Evolutionary conservation across 176 grass and related monocot species (phyloP).

Genomic region (Aechmea fasciata): DNA sequence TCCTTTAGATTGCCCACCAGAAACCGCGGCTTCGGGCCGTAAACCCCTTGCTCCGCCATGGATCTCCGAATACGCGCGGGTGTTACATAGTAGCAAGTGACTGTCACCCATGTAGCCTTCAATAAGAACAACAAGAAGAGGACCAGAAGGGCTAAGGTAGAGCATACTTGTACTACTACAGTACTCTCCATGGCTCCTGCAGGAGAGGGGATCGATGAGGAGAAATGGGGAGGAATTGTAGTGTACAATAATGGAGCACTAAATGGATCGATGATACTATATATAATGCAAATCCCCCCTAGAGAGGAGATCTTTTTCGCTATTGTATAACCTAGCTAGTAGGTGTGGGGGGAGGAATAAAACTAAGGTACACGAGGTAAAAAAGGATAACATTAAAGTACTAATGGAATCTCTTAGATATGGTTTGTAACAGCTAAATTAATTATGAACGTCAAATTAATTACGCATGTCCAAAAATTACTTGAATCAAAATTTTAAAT

Average conservation of each 20-base stretch:
- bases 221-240: neutral
- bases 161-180: neutral
- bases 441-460: too few species aligned
- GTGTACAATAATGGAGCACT: slow-evolving; percentile 13
- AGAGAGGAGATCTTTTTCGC: too few species aligned
- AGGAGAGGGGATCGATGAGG: neutral
- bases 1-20: slow-evolving; percentile 71
- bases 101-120: slow-evolving; percentile 44
- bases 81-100: slow-evolving; percentile 60
- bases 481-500: too few species aligned
- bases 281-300: too few species aligned
- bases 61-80: slow-evolving; percentile 46
- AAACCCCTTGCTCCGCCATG: slow-evolving; percentile 70
- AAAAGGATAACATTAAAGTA: too few species aligned
- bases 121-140: slow-evolving; percentile 32
- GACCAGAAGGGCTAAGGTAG: slow-evolving; percentile 7
- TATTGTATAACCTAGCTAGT: too few species aligned
- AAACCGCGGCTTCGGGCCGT: slow-evolving; percentile 34
- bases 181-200: slow-evolving; percentile 19
- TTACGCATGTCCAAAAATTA: too few species aligned
- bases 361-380: too few species aligned
- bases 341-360: too few species aligned
- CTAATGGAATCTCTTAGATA: too few species aligned
- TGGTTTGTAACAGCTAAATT: too few species aligned
- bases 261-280: neutral